Percentiles rank a stretch among this genome's conserved stretches.
These are phyloP conservation scores for Carex pumila DNA, from an alignment of 176 grass and related monocot species.

Conservation along the genomic window DNA sequence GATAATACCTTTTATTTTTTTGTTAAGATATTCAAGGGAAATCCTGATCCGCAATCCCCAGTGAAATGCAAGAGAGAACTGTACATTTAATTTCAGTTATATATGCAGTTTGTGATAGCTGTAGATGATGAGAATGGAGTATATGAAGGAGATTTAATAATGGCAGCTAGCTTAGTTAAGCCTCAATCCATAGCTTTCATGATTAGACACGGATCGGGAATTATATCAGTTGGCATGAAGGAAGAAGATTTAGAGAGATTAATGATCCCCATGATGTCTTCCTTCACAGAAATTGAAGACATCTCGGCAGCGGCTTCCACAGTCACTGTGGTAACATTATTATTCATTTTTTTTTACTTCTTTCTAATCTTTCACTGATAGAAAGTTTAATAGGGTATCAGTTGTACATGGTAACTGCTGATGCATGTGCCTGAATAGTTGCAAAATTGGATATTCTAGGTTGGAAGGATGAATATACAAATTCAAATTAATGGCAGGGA, in stretches of 20 bases:
- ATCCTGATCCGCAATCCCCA: not conserved
- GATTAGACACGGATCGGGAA: conserved; percentile 83
- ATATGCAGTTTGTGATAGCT: conserved; percentile 95
- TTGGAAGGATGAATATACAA: not conserved
- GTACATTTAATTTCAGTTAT: conserved; percentile 28
- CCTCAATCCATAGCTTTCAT: conserved; percentile 66
- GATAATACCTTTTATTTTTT: not conserved
- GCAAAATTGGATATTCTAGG: not conserved
- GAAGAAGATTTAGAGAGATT: conserved; percentile 73
- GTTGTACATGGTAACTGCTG: not conserved
- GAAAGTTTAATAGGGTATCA: not conserved
- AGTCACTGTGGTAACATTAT: conserved; percentile 63
- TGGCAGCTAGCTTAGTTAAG: conserved; percentile 62
- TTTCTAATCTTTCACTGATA: not conserved
- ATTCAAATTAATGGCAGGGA: not conserved
- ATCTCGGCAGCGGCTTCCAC: conserved; percentile 57
- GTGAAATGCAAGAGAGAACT: conserved; percentile 28
- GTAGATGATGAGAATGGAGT: conserved; percentile 84
- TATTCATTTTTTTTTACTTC: not conserved
- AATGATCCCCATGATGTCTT: conserved; percentile 90
- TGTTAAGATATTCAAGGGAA: not conserved
- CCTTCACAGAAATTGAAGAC: conserved; percentile 59
- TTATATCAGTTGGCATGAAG: conserved; percentile 85
- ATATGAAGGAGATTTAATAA: conserved; percentile 61
- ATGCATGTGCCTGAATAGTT: not conserved